phyloP scores from a whole-genome alignment of 352 stramenopile species.

The Lagenidium giganteum region DNA sequence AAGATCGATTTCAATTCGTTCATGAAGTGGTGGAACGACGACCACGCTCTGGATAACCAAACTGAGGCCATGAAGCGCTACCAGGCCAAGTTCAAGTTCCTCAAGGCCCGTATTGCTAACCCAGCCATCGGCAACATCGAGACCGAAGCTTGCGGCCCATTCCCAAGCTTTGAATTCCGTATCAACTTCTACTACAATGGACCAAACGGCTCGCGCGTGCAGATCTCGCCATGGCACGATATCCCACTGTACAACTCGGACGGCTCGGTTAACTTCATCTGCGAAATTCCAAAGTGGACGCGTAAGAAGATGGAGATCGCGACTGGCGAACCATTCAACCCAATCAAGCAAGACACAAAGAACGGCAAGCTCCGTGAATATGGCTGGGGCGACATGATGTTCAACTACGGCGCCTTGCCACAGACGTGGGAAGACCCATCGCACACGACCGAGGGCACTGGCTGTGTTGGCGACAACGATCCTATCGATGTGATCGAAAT shows the following conservation, averaged over 20 bases:
- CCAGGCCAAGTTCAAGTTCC: constrained; percentile 87
- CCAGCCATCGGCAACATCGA: constrained; percentile 77
- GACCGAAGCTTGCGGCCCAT: constrained; percentile 69
- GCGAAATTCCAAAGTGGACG: constrained; percentile 98
- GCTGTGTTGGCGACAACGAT: constrained; percentile 94
- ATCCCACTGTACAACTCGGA: constrained; percentile 93
- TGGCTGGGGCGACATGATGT: constrained; percentile 95
- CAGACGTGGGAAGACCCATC: constrained; percentile 99
- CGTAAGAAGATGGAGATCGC: constrained; percentile 99
- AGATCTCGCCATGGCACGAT: constrained; percentile 98
- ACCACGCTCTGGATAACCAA: constrained; percentile 59
- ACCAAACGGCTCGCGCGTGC: constrained; percentile 57
- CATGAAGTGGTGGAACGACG: constrained; percentile 88
- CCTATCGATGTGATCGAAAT: constrained; percentile 99
- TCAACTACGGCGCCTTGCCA: constrained; percentile 99
- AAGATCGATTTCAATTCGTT: constrained; percentile 84
- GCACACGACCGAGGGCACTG: constrained; percentile 78
- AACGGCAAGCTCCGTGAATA: constrained; percentile 97
- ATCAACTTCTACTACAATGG: constrained; percentile 88
- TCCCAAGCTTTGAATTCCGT: constrained; percentile 86
- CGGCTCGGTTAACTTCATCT: constrained; percentile 86
- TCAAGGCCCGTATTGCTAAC: constrained; percentile 84
- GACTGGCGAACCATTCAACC: constrained; percentile 94
- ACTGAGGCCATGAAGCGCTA: constrained; percentile 81
- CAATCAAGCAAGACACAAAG: constrained; percentile 99